Base-by-base conservation (phyloP, 495 filamentous ascomycete genomes). In the Haplographium delicatum region DNA sequence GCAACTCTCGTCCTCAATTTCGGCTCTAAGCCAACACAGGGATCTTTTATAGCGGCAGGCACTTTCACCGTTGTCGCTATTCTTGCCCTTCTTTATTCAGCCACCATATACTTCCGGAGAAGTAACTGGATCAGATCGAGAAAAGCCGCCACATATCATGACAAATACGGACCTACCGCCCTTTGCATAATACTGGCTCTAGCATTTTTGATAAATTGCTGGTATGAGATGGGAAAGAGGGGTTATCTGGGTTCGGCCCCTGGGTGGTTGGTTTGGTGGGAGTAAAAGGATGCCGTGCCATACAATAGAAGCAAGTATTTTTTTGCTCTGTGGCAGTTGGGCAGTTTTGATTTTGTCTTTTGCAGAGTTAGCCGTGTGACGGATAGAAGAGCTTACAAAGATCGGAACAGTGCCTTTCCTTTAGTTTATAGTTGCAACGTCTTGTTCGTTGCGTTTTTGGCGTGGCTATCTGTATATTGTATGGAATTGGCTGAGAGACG, bases 1-100 rank as follows among this genome's bases (percentile, higher is more conserved):
- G 91, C 93, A 5, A 86, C 88, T 16, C 86, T 90, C 4, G 72
- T 97, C 27, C 80, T 98, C 34, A 98, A 98, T 72, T 98, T 98
- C 63, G 68, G 78, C 59, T 30, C 64, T 27, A 68, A 72, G 52
- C 61, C 69, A 23, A 65, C 72, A 38, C 47, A 54, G 44, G 43
- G 78, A 28, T 73, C 83, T 15, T 83, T 91, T 35, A 64, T 78
- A 2, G 85, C 83, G 8, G 80, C 88, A 0, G 85, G 81, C 61
- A 73, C 76, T 0, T 97, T 97, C 66, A 95, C 89, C 1, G 65
- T 91, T 37, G 71, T 96, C 1, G 91, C 91, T 15, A 71, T 86
- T 19, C 13, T 82, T 3, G 77, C 84, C 27, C 72, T 97, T 10
- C 64, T 86, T 47, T 98, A 98, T 66, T 82, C 81, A 27, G 74